Evolutionary conservation across 345 rosid species (phyloP), one percentile per base, ranked within the genome.

Genomic region (Euphorbia peplus): DNA sequence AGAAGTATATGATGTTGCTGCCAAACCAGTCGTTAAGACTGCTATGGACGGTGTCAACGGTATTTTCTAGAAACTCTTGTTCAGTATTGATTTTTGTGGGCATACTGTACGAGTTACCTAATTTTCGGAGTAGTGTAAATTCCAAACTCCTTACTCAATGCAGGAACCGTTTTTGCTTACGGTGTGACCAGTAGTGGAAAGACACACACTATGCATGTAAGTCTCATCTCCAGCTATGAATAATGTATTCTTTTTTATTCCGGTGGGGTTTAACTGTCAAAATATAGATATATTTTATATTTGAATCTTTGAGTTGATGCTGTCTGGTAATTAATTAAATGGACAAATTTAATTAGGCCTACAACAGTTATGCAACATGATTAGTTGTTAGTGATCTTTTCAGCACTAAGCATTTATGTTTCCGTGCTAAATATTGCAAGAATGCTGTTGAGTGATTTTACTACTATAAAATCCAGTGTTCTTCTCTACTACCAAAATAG

Each of bases 41-140:
- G 99, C 99, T 19, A 95, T 95, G 99, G 99, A 95, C 79, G 99
- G 99, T 75, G 85, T 95, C 16, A 95, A 95, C 70, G 99, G 99
- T 95, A 84, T 69, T 84, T 21, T 55, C 19, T 48, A 4, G 25
- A 44, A n/a, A 53, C 41, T 41, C 25, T 3, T 41, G 39, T 56
- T 21, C 18, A 14, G 26, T 24, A 55, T 26, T 53, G 10, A 37
- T 21, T 64, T 4, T 29, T 12, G 25, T 47, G 16, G 35, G 25
- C 26, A 50, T 8, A 15, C 37, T 30, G 41, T 63, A n/a, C n/a
- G 50, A n/a, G 59, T 4, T 30, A 22, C 25, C 63, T 6, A 32
- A 6, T 4, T 73, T 26, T 21, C 18, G 50, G 29, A 13, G 59
- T 30, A 30, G 66, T 53, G 1, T 4, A 41, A 46, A 47, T 54